Conservation (phyloP, 345 rosid genomes). For the Isatis tinctoria region DNA sequence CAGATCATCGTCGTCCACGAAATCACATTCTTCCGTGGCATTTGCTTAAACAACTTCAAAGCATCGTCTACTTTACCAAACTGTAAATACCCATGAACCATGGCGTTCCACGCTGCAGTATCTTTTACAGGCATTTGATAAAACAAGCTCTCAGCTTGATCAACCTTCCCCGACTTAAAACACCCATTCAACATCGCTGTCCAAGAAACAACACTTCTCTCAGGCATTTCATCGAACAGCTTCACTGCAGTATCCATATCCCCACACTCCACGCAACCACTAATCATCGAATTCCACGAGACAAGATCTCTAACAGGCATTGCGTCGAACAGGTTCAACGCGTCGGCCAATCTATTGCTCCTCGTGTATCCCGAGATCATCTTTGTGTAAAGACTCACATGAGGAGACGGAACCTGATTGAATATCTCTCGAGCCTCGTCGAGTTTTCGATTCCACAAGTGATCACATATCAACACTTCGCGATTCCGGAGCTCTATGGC, state of each 20-base stretch:
- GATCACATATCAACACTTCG: constrained; percentile 38
- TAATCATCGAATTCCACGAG: constrained; percentile 66
- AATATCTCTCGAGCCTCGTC: constrained; percentile 44
- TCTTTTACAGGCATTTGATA: constrained; percentile 55
- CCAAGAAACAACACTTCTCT: constrained; percentile 63
- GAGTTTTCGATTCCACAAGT: constrained; percentile 36
- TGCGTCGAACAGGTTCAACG: constrained; percentile 43
- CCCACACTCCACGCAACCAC: constrained; percentile 65
- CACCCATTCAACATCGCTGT: constrained; percentile 69
- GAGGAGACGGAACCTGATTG: constrained; percentile 40
- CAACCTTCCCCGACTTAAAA: constrained; percentile 46
- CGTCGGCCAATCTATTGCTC: constrained; percentile 39
- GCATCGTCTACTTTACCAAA: constrained; percentile 50
- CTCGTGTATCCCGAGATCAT: constrained; percentile 45
- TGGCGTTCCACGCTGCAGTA: constrained; percentile 65
- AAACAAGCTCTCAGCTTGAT: constrained; percentile 54
- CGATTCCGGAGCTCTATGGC: constrained; percentile 8
- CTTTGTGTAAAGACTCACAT: constrained; percentile 47
- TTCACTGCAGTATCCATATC: constrained; percentile 38
- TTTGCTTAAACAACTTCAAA: constrained; percentile 47
- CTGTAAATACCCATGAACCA: constrained; percentile 66
- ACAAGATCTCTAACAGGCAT: constrained; percentile 53
- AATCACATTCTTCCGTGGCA: constrained; percentile 61
- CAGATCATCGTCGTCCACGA: constrained; percentile 83
- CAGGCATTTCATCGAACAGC: constrained; percentile 68